A percentile compares a stretch with the other conserved stretches of the same genome.
Conservation (phyloP, 225 moss, liverwort and hornwort species). For the Marchantia paleacea region DNA sequence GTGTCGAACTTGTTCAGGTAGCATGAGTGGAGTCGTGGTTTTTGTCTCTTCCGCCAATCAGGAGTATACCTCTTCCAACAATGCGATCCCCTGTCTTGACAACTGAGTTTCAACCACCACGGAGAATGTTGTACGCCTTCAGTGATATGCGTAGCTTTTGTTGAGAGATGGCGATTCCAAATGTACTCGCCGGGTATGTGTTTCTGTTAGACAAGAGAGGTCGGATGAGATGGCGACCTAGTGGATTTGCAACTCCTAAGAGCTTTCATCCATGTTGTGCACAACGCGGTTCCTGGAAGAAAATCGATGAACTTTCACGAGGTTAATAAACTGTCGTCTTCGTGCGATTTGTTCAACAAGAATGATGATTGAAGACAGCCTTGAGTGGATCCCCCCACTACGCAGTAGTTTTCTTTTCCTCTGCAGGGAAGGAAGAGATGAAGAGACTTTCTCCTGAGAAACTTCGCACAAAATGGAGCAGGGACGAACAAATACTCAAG, state of each 20-base stretch:
- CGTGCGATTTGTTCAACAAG: not conserved
- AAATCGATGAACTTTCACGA: slow-evolving; percentile 16
- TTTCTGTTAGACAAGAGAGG: slow-evolving; percentile 75
- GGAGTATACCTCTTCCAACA: slow-evolving; percentile 49
- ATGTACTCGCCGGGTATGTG: slow-evolving; percentile 36
- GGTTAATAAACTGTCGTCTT: not conserved
- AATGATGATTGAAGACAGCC: not conserved
- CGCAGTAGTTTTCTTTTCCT: too few relatives aligned
- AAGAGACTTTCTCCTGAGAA: too few relatives aligned
- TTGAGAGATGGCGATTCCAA: slow-evolving; percentile 57
- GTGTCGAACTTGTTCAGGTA: slow-evolving; percentile 40
- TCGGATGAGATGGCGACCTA: slow-evolving; percentile 83
- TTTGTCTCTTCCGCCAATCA: slow-evolving; percentile 66
- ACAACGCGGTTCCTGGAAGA: slow-evolving; percentile 66
- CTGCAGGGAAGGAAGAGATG: too few relatives aligned
- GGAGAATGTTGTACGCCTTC: slow-evolving; percentile 67
- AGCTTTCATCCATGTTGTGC: slow-evolving; percentile 76
- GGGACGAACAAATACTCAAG: too few relatives aligned
- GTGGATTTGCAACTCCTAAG: slow-evolving; percentile 69
- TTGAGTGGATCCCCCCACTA: too few relatives aligned
- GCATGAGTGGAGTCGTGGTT: slow-evolving; percentile 57
- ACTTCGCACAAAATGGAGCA: too few relatives aligned
- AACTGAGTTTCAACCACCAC: slow-evolving; percentile 31
- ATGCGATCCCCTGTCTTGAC: slow-evolving; percentile 49
- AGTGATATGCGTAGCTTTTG: slow-evolving; percentile 77